These are phyloP conservation scores for Saxispiralis lemnorum DNA, from an alignment of 495 filamentous ascomycete species.

Conservation along the genomic window DNA sequence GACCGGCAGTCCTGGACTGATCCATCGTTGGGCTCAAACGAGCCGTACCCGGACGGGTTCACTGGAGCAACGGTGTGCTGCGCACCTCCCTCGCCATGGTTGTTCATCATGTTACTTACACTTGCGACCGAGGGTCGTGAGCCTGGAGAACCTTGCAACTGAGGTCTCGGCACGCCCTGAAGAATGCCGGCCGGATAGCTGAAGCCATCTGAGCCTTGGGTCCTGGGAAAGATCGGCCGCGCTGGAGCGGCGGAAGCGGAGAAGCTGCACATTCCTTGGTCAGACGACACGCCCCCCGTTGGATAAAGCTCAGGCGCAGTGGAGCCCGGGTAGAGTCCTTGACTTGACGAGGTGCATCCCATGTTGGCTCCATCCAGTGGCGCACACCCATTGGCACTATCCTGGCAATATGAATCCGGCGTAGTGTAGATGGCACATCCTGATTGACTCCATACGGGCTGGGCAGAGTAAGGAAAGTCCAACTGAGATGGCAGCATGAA, in stretches of 20 bases:
- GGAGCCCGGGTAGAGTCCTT: background rate
- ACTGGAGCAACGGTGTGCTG: background rate
- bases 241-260: too few species aligned
- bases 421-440: too few species aligned
- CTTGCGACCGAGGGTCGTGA: constrained; percentile 1
- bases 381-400: background rate
- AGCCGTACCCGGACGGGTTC: background rate
- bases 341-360: background rate
- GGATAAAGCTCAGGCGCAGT: background rate
- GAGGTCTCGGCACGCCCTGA: constrained; percentile 4
- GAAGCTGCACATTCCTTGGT: too few species aligned
- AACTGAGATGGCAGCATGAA: constrained; percentile 1
- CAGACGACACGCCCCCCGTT: too few species aligned
- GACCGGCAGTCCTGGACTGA: too few species aligned
- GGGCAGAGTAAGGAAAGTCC: constrained; percentile 4
- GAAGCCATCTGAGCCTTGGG: background rate
- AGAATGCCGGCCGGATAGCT: constrained; percentile 2
- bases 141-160: constrained; percentile 1
- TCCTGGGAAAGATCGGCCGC: constrained; percentile 11
- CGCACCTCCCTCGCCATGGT: background rate
- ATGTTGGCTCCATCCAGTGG: background rate
- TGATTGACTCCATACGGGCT: background rate
- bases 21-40: background rate
- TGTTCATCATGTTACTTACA: constrained; percentile 10
- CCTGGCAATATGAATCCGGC: background rate